Evolutionary conservation across 257 asterid genomes (phyloP).

Genomic region (Henckelia pumila): DNA sequence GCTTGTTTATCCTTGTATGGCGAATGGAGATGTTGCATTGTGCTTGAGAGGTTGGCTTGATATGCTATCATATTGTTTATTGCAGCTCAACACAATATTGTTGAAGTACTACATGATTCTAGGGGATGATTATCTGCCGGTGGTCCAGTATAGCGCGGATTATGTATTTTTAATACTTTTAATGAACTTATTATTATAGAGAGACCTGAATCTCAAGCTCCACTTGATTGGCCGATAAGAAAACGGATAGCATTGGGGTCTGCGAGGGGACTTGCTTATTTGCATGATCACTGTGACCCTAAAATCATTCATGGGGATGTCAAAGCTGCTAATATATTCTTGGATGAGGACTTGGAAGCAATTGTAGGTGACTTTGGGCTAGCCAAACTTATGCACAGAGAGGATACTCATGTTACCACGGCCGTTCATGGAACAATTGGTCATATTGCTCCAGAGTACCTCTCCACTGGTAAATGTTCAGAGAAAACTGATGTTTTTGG

Average conservation of each 20-base stretch:
- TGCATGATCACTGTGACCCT: slow-evolving; percentile 93
- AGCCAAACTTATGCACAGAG: too few relatives aligned
- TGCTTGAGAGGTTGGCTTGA: slow-evolving; percentile 31
- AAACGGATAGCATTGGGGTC: slow-evolving; percentile 76
- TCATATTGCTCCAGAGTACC: too few relatives aligned
- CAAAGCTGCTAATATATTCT: too few relatives aligned
- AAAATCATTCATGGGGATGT: too few relatives aligned
- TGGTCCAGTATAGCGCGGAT: too few relatives aligned
- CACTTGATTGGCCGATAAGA: slow-evolving; percentile 74
- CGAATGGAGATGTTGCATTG: slow-evolving; percentile 34
- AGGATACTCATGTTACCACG: too few relatives aligned
- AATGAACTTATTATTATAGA: slow-evolving; percentile 17
- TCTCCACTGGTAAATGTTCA: too few relatives aligned
- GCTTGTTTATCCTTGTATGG: slow-evolving; percentile 34
- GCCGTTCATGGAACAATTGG: too few relatives aligned
- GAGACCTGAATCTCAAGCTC: slow-evolving; percentile 32
- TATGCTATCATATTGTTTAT: not conserved
- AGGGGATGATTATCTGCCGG: not conserved
- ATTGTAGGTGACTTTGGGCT: too few relatives aligned
- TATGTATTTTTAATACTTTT: not conserved
- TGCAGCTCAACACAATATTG: not conserved
- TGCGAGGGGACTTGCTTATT: slow-evolving; percentile 88
- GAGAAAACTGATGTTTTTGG: too few relatives aligned
- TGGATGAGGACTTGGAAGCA: too few relatives aligned
- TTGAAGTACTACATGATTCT: not conserved